Evolutionary conservation across 305 asterid genomes (phyloP), one percentile per base, ranked within the genome.

Genomic region (Fraxinus baroniana): DNA sequence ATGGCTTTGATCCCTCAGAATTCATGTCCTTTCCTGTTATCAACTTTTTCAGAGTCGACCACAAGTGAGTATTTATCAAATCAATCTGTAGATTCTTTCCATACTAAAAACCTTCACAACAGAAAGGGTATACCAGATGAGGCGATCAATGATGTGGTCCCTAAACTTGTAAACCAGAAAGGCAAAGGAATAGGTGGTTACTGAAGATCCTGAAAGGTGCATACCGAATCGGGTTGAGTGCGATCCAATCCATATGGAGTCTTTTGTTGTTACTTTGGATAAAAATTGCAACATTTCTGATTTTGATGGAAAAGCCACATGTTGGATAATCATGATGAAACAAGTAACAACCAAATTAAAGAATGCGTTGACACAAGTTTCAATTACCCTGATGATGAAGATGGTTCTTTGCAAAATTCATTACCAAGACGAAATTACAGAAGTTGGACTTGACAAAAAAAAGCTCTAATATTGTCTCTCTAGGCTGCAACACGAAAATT

Each of bases 361-460:
- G 86, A 70, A 26, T 49, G 84, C 79, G 86, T 68, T 15, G 80
- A 79, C 78, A 70, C 68, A 36, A 72, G 78, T 79, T 70, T 76
- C 28, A 55, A 72, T 84, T 90, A 85, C 83, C 82, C 60, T 84
- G 70, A 68, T 36, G 82, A 32, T 76, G 87, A 86, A 76, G 89
- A 64, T 18, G 77, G 64, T 55, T 70, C 84, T 68, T 78, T 86
- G 80, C 87, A 76, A n/a, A 83, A 82, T 41, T 22, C 78, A 5
- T 41, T 79, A 60, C 78, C 84, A 33, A 26, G 91, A 82, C 76
- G 80, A 76, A 76, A 85, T 84, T 84, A 77, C 80, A 75, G 90
- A 81, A 70, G 76, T 60, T 24, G 80, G 81, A 79, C 79, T 79
- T 78, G 87, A 20, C 28, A 18, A 18, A 60, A 7, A 20, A 60